phyloP scores from a whole-genome alignment of 2,329 filamentous ascomycete species.

The Zarea fungicola region DNA sequence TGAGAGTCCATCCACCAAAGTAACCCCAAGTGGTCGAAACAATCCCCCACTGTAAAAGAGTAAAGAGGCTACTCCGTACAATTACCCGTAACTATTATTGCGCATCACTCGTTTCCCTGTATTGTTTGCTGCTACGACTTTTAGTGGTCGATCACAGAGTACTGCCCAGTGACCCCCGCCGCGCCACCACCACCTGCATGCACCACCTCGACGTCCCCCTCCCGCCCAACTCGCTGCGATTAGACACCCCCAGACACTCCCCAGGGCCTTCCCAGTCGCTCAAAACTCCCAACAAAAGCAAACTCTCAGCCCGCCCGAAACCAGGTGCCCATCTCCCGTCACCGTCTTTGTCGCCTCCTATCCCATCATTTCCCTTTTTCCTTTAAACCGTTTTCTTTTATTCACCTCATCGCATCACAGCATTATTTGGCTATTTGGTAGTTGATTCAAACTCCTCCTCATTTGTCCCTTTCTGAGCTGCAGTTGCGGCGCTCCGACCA shows the following conservation, averaged over 20 bases:
- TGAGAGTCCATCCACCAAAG: no score
- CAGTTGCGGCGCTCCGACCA: conserved; percentile 10
- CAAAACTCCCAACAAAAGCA: conserved; percentile 14
- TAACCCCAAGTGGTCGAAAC: no score
- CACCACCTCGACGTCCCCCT: no score
- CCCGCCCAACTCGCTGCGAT: conserved; percentile 5
- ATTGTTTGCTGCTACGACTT: no score
- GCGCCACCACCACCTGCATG: no score
- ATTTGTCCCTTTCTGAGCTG: conserved; percentile 4
- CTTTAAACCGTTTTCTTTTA: not conserved
- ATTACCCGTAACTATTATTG: no score
- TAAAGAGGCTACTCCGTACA: not conserved
- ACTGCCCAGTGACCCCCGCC: no score
- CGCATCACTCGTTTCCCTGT: no score
- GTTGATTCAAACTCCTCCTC: not conserved
- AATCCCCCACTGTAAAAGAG: not conserved
- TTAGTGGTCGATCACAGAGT: no score
- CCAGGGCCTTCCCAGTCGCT: not conserved
- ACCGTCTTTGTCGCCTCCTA: not conserved
- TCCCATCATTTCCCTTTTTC: not conserved
- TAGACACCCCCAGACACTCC: not conserved
- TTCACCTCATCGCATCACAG: not conserved
- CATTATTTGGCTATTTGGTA: not conserved
- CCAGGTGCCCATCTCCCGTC: not conserved
- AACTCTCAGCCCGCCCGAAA: not conserved